Conservation (phyloP, 331 rosid species). For the Malus hybrid region DNA sequence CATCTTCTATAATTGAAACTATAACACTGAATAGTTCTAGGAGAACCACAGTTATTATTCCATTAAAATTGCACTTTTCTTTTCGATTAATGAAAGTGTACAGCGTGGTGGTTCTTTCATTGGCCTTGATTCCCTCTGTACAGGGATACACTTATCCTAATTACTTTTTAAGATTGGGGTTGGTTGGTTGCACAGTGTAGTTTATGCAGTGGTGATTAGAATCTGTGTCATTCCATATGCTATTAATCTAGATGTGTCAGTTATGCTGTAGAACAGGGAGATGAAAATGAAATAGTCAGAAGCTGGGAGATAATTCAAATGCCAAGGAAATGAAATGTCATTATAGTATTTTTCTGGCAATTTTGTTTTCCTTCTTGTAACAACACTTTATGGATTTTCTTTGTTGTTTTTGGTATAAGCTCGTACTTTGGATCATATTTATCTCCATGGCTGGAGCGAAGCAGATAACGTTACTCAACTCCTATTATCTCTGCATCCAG, state of each 20-base stretch:
- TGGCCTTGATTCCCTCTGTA: not conserved
- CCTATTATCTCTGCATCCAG: conserved; percentile 25
- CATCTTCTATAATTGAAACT: not conserved
- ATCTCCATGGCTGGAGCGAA: not conserved
- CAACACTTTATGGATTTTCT: not conserved
- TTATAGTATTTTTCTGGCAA: not conserved
- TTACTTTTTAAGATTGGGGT: not conserved
- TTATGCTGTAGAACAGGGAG: not conserved
- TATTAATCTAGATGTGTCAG: not conserved
- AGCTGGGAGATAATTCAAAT: not conserved
- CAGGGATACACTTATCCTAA: not conserved
- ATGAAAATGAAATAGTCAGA: not conserved
- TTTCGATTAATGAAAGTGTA: not conserved
- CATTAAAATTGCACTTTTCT: not conserved
- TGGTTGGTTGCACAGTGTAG: not conserved
- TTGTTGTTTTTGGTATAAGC: not conserved
- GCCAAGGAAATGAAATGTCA: not conserved
- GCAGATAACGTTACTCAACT: not conserved
- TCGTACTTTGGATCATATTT: not conserved
- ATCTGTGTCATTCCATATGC: not conserved
- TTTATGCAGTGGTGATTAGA: too few relatives aligned
- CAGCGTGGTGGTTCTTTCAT: not conserved
- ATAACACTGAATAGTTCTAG: not conserved
- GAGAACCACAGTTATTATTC: not conserved
- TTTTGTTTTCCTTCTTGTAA: not conserved